phyloP scores from a whole-genome alignment of 1,284 basidiomycete genomes.

The Malassezia pachydermatis region DNA sequence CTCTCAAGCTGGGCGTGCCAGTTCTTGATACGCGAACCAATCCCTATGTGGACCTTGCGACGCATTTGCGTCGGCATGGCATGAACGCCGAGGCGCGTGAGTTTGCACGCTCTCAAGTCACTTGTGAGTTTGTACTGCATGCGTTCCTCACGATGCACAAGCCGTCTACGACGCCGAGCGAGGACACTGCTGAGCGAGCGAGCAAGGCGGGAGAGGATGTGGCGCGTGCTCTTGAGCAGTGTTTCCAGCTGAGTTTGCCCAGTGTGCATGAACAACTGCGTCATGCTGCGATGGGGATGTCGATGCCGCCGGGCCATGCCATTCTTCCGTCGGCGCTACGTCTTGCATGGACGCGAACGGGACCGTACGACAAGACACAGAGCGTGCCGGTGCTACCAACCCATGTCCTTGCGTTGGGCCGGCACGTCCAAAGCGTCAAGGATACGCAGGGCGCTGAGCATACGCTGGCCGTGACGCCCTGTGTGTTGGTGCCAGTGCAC shows the following conservation, averaged over 20 bases:
- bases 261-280: constrained; percentile 1
- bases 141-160: constrained; percentile 14
- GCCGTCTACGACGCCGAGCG: background rate
- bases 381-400: constrained; percentile 6
- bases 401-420: constrained; percentile 10
- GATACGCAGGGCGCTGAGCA: background rate
- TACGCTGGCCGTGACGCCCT: background rate
- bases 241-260: background rate
- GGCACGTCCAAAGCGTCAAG: background rate
- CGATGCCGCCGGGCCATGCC: background rate
- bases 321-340: constrained; percentile 1
- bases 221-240: constrained; percentile 1
- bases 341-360: constrained; percentile 3
- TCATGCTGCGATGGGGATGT: background rate
- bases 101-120: constrained; percentile 2
- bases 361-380: background rate
- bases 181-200: background rate
- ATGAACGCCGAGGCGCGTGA: constrained; percentile 13
- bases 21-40: constrained; percentile 9
- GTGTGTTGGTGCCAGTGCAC: constrained; percentile 15
- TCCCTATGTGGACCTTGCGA: constrained; percentile 12
- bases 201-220: constrained; percentile 11
- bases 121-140: constrained; percentile 16
- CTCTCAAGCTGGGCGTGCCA: constrained; percentile 5
- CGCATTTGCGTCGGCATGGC: constrained; percentile 9